Conservation (phyloP, 2,329 filamentous ascomycete species). For the Ophiostoma perfectum region DNA sequence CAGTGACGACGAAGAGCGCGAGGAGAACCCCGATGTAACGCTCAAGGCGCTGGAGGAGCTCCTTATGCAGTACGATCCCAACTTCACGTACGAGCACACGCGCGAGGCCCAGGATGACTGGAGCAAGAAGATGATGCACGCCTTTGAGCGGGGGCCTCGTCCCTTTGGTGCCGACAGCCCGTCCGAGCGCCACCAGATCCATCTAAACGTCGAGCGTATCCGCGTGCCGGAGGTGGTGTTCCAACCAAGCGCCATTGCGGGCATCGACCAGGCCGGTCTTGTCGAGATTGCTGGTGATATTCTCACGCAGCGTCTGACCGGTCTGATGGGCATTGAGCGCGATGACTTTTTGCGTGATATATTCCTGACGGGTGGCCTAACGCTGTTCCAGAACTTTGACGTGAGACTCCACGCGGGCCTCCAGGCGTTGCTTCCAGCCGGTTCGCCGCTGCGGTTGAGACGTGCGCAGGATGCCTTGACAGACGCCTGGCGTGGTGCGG, state of each 20-base stretch:
- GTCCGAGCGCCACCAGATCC: conserved; percentile 76
- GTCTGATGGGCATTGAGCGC: conserved; percentile 46
- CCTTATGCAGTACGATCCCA: conserved; percentile 76
- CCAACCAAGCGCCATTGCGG: conserved; percentile 77
- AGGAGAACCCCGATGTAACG: conserved; percentile 71
- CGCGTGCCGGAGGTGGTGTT: conserved; percentile 90
- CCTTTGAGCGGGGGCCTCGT: conserved; percentile 80
- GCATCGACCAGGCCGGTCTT: conserved; percentile 87
- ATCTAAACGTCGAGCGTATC: conserved; percentile 94
- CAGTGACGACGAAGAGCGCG: conserved; percentile 86
- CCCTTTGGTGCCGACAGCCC: conserved; percentile 78
- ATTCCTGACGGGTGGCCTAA: conserved; percentile 92
- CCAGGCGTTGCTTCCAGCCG: conserved; percentile 64
- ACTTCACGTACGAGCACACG: conserved; percentile 88
- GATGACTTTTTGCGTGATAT: conserved; percentile 75
- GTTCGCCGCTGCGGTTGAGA: conserved; percentile 62
- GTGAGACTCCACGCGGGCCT: conserved; percentile 71
- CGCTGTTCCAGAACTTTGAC: conserved; percentile 80
- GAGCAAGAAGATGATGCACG: conserved; percentile 86
- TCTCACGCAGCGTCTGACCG: conserved; percentile 70
- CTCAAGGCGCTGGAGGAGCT: conserved; percentile 77
- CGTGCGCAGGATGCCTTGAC: conserved; percentile 69
- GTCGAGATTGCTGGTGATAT: conserved; percentile 90
- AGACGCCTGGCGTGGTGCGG: conserved; percentile 92
- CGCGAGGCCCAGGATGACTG: conserved; percentile 90